These are phyloP conservation scores for Aurantiochytrium sp. DNA, from an alignment of 108 stramenopile species.

Conservation along the genomic window DNA sequence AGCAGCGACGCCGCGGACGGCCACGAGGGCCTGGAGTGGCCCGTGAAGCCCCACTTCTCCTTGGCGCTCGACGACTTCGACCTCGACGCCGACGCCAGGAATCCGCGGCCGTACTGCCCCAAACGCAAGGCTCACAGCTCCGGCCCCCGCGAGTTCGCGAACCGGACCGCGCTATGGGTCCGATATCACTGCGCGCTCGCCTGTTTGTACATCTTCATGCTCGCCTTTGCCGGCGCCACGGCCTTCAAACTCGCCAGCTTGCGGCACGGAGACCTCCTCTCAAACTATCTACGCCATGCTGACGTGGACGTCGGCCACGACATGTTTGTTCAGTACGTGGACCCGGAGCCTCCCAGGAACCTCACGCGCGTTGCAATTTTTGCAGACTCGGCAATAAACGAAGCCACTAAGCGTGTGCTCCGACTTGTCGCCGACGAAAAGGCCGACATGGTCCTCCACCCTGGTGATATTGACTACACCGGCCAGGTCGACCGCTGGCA, in stretches of 20 bases:
- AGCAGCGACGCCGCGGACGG: no score
- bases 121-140: neutral
- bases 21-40: no score
- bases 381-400: conserved; percentile 1
- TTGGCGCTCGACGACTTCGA: no score
- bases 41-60: no score
- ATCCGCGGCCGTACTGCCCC: neutral
- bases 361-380: neutral
- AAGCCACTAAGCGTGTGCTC: neutral
- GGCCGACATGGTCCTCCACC: conserved; percentile 13
- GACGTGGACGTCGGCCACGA: no score
- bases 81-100: no score
- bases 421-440: neutral
- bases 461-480: neutral
- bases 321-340: neutral
- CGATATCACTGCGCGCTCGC: neutral
- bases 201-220: neutral
- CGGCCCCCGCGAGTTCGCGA: neutral
- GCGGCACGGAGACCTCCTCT: no score
- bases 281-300: no score
- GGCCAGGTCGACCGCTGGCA: neutral
- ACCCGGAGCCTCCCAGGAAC: neutral
- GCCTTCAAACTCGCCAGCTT: no score
- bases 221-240: no score
- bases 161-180: neutral